These are phyloP conservation scores for Mortierella claussenii DNA, from an alignment of 192 early-diverging fungal species.

Conservation along the genomic window DNA sequence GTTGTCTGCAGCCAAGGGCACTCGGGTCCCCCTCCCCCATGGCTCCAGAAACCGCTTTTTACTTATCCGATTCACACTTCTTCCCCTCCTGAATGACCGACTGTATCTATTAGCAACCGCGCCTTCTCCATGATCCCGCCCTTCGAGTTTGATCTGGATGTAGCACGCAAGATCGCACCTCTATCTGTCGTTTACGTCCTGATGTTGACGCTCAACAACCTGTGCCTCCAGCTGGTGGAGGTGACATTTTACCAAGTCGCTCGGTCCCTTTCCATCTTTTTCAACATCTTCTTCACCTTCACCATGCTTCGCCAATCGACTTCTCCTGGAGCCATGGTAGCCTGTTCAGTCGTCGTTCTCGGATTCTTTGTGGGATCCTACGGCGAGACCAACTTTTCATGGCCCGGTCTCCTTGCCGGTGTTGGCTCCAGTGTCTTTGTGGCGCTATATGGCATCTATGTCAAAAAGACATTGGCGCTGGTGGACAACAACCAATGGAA, in stretches of 20 bases:
- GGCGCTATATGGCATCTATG: conserved; percentile 75
- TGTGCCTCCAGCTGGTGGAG: conserved; percentile 72
- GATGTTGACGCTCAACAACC: conserved; percentile 74
- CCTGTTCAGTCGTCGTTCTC: conserved; percentile 67
- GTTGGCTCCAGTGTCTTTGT: conserved; percentile 73
- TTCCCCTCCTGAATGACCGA: no score
- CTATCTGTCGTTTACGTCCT: conserved; percentile 72
- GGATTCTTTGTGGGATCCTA: conserved; percentile 74
- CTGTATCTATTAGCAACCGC: conserved; percentile 42
- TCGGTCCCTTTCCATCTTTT: conserved; percentile 72
- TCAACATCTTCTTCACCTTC: conserved; percentile 76
- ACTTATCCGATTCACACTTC: not conserved
- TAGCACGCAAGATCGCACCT: conserved; percentile 65
- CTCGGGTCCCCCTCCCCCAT: no score
- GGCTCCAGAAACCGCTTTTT: no score
- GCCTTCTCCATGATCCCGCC: conserved; percentile 70
- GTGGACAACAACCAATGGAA: conserved; percentile 78
- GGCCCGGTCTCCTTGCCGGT: conserved; percentile 70
- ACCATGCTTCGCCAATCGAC: conserved; percentile 65
- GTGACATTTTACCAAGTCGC: conserved; percentile 79
- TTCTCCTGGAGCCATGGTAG: conserved; percentile 59
- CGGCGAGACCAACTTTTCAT: conserved; percentile 75
- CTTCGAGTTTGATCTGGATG: conserved; percentile 65
- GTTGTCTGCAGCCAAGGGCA: no score
- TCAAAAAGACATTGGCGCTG: conserved; percentile 68